Evolutionary conservation across 1,284 basidiomycete genomes (phyloP).

Genomic region (Malassezia brasiliensis): DNA sequence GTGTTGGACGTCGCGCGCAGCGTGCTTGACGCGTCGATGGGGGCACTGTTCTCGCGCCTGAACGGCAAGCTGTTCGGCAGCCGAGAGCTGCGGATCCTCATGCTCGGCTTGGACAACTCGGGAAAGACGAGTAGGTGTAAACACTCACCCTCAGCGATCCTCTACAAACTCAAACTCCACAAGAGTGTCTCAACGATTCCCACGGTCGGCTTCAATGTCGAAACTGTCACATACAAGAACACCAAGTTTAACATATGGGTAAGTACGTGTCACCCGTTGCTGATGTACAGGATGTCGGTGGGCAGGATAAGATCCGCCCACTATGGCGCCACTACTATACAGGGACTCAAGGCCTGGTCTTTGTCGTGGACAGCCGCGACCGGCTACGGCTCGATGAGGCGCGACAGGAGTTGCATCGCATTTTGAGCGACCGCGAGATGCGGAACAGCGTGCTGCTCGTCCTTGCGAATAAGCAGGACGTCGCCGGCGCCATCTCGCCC

Average conservation of each 20-base stretch:
- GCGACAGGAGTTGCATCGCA: conserved; percentile 86
- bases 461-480: conserved; percentile 99
- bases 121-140: conserved; percentile 52
- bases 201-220: conserved; percentile 62
- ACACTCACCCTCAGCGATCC: conserved; percentile 60
- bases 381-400: conserved; percentile 92
- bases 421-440: conserved; percentile 96
- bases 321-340: conserved; percentile 89
- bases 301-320: conserved; percentile 52
- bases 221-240: conserved; percentile 51
- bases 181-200: conserved; percentile 99
- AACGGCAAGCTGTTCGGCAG: conserved; percentile 88
- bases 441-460: conserved; percentile 91
- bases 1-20: too few relatives aligned
- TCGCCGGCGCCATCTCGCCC: conserved; percentile 95
- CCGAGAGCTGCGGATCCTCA: conserved; percentile 85
- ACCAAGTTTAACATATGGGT: conserved; percentile 48
- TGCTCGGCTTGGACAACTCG: conserved; percentile 89
- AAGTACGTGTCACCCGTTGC: not conserved
- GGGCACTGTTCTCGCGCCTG: conserved; percentile 56
- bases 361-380: conserved; percentile 67
- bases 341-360: conserved; percentile 57
- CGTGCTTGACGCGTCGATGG: conserved; percentile 21
- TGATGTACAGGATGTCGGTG: conserved; percentile 49
- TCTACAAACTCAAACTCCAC: conserved; percentile 98